Base-by-base conservation (phyloP, 495 filamentous ascomycete genomes). In the Penicillium egyptiacum region DNA sequence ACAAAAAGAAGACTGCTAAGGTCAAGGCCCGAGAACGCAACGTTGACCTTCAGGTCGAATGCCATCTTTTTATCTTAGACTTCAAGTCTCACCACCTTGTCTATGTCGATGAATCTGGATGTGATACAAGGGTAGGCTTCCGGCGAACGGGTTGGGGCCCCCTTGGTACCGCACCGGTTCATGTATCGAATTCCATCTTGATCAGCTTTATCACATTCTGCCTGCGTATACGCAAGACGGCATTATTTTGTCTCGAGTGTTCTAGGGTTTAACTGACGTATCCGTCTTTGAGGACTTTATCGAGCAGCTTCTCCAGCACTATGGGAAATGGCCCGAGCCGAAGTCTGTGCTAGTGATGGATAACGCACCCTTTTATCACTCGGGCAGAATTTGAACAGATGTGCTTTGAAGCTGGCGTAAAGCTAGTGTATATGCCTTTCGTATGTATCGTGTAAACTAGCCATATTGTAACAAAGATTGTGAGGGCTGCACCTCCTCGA, bases 231-330 rank as follows among this genome's bases (percentile, higher is more conserved):
- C 50, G 37, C 57, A 70, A 50, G 67, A 74, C 44, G 67, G 71
- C 11, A 59, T 74, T 28, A 39, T 66, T 40, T 40, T 68, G 12
- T 58, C 53, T 20, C 56, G 52, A 22, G 59, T 76, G 4, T 78
- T 70, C 44, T 35, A 64, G 44, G n/a, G 73, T 43, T 66, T 60
- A 10, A 75, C 60, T 30, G 65, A 75, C 61, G 60, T 59, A 46
- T 45, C 43, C 6, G 46, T 71, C 22, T 77, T 77, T 58, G 57
- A 75, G 50, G 62, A 68, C 35, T 77, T 74, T 50, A 64, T 73
- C 25, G 66, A 74, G 56, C 53, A 75, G 60, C 61, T 70, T 12
- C 64, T 78, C 22, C 60, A 23, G 26, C 57, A 71, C 37, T 74
- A 52, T 56, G 53, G 64, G 25, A 67, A 46, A 59, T 78, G 57